Evolutionary conservation across 179 eudicot species (phyloP).

Genomic region (Monotropa hypopitys): DNA sequence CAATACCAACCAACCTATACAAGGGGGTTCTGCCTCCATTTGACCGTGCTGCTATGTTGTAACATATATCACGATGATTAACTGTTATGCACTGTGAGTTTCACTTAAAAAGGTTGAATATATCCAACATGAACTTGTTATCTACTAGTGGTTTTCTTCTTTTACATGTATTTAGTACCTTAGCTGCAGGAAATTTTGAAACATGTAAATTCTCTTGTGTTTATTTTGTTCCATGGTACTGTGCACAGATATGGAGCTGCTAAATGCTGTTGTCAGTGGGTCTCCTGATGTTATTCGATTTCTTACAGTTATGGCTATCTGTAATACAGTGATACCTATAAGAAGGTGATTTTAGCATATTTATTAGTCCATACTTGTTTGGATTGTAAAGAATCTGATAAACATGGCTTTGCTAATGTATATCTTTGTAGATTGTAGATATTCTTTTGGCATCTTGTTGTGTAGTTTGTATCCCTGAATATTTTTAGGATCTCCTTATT

Average conservation of each 20-base stretch:
- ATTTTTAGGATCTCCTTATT: too few relatives aligned
- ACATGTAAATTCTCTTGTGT: background rate
- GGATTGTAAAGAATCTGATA: background rate
- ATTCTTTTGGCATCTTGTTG: too few relatives aligned
- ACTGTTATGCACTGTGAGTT: background rate
- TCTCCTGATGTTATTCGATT: slow-evolving; percentile 62
- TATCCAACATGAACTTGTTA: background rate
- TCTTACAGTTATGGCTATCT: slow-evolving; percentile 79
- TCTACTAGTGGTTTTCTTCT: background rate
- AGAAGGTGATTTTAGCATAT: slow-evolving; percentile 37
- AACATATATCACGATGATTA: background rate
- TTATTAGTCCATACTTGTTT: background rate
- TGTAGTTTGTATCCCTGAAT: too few relatives aligned
- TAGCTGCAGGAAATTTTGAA: background rate
- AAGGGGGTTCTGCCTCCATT: too few relatives aligned
- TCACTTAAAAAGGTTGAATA: background rate
- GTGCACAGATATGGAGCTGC: slow-evolving; percentile 56
- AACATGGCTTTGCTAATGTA: background rate
- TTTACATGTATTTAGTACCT: background rate
- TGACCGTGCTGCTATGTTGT: too few relatives aligned
- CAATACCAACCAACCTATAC: too few relatives aligned
- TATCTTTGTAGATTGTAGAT: too few relatives aligned
- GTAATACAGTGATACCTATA: slow-evolving; percentile 81
- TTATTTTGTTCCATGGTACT: slow-evolving; percentile 1
- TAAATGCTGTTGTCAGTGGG: slow-evolving; percentile 53